Conservation (phyloP, 257 asterid genomes). For the Solanum bukasovii region DNA sequence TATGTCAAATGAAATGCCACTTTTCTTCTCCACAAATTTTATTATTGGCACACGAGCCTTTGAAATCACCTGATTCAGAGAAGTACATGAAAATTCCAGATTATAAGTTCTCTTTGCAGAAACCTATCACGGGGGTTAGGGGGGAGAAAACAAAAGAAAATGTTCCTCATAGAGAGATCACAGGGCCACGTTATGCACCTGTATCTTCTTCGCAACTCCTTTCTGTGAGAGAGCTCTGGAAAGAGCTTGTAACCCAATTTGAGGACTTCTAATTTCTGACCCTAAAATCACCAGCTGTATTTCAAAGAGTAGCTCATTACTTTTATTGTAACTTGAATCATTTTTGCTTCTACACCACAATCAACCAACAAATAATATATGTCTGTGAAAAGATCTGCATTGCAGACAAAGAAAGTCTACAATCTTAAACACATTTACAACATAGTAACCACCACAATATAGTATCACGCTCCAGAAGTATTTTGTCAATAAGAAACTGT, state of each 20-base stretch:
- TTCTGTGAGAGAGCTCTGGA: constrained; percentile 78
- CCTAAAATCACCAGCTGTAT: constrained; percentile 76
- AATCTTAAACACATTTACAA: neutral
- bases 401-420: neutral
- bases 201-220: constrained; percentile 86
- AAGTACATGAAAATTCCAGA: neutral
- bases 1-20: constrained; percentile 74
- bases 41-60: constrained; percentile 95
- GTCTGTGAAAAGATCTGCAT: neutral
- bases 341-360: neutral
- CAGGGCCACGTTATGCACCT: constrained; percentile 30
- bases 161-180: constrained; percentile 6
- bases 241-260: constrained; percentile 81
- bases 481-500: neutral
- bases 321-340: neutral
- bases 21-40: constrained; percentile 88
- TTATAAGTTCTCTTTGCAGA: neutral
- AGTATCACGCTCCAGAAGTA: neutral
- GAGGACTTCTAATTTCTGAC: constrained; percentile 62
- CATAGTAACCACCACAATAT: neutral
- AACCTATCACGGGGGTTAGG: neutral
- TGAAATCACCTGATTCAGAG: constrained; percentile 61
- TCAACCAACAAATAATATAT: neutral
- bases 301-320: neutral
- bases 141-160: neutral